Evolutionary conservation across 1,284 basidiomycete species (phyloP).

Genomic region (Testicularia cyperi): DNA sequence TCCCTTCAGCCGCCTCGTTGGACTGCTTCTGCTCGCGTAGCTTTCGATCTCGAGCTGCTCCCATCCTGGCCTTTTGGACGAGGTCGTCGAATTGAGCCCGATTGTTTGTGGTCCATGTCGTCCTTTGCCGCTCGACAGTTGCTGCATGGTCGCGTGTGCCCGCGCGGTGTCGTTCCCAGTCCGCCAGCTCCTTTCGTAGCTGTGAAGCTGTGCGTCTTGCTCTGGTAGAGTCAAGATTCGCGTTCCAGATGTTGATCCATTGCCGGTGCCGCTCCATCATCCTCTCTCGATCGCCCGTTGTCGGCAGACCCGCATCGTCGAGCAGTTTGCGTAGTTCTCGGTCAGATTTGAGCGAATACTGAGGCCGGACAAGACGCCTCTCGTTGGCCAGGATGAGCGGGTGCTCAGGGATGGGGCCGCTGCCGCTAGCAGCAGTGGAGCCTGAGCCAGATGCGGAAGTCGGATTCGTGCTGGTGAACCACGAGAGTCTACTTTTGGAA

Average conservation of each 20-base stretch:
- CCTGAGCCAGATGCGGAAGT: slow-evolving; percentile 3
- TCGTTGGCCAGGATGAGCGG: slow-evolving; percentile 6
- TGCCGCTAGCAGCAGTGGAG: no score
- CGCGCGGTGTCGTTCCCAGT: slow-evolving; percentile 42
- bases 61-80: slow-evolving; percentile 19
- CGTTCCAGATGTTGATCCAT: slow-evolving; percentile 57
- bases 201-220: slow-evolving; percentile 21
- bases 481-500: slow-evolving; percentile 10
- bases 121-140: slow-evolving; percentile 14
- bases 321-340: slow-evolving; percentile 48
- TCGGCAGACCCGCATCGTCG: slow-evolving; percentile 29
- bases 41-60: slow-evolving; percentile 13
- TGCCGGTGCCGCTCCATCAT: slow-evolving; percentile 50
- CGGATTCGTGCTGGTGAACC: slow-evolving; percentile 16
- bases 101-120: slow-evolving; percentile 23
- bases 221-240: slow-evolving; percentile 53
- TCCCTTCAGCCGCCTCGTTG: no score
- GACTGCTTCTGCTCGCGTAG: no score
- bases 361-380: slow-evolving; percentile 45
- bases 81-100: slow-evolving; percentile 29
- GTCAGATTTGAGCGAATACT: slow-evolving; percentile 47
- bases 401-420: not conserved
- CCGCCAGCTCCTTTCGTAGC: slow-evolving; percentile 35
- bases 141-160: slow-evolving; percentile 23
- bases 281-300: slow-evolving; percentile 35